phyloP scores from a whole-genome alignment of 78 protist species.

The Ministeria vibrans region DNA sequence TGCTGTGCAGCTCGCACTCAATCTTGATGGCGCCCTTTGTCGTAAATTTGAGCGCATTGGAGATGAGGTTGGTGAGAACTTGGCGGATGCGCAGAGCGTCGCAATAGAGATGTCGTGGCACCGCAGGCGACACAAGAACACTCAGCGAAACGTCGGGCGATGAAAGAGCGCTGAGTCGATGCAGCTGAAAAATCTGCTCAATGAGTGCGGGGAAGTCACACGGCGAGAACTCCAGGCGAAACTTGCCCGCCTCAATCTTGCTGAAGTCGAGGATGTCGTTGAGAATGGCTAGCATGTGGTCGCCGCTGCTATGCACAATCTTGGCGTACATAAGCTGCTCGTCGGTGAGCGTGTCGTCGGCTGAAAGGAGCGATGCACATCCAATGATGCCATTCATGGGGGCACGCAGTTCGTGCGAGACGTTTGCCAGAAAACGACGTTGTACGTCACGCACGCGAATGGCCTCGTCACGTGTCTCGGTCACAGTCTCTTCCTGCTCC shows the following conservation, averaged over 20 bases:
- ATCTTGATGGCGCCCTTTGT: constrained; percentile 40
- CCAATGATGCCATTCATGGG: constrained; percentile 4
- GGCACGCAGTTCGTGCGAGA: no score
- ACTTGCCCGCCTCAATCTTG: no score
- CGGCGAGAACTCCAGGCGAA: no score
- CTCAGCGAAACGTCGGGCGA: no score
- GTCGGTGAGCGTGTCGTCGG: neutral
- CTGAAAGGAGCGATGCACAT: neutral
- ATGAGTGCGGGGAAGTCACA: no score
- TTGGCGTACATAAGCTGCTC: neutral
- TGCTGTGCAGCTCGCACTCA: no score
- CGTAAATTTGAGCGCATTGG: constrained; percentile 53
- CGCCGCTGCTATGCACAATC: neutral
- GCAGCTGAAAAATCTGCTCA: no score
- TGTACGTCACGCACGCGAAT: no score
- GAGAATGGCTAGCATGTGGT: neutral
- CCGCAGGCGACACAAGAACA: constrained; percentile 25
- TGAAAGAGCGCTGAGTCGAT: no score
- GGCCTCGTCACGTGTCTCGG: no score
- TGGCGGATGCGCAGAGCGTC: constrained; percentile 31
- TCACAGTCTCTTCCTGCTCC: no score
- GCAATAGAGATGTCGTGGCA: constrained; percentile 37
- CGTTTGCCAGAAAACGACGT: no score
- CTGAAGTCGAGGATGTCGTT: constrained; percentile 9
- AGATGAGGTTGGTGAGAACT: constrained; percentile 31